Conservation (phyloP, 805 yeast species). For the Phaffomyces opuntiae region DNA sequence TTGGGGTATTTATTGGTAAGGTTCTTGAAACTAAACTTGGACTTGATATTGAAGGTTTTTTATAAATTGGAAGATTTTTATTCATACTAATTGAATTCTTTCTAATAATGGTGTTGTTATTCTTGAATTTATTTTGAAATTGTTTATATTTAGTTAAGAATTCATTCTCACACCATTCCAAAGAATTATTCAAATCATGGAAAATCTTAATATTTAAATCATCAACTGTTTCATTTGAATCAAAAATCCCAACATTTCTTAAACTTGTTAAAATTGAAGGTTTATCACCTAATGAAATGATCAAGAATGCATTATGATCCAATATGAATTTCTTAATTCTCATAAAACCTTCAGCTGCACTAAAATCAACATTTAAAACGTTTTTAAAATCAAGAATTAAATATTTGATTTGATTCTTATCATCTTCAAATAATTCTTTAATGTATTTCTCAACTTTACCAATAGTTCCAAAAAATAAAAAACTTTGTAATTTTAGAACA, state of each 20-base stretch:
- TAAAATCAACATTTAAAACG: slow-evolving; percentile 77
- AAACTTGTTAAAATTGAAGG: slow-evolving; percentile 65
- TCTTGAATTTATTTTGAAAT: slow-evolving; percentile 18
- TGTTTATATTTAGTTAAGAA: slow-evolving; percentile 44
- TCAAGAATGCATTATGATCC: slow-evolving; percentile 61
- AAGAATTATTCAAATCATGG: slow-evolving; percentile 73
- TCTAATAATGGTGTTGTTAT: background rate
- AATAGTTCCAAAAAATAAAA: slow-evolving; percentile 90
- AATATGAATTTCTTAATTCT: slow-evolving; percentile 73
- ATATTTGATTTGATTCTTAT: slow-evolving; percentile 61
- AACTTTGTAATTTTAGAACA: slow-evolving; percentile 79
- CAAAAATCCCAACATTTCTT: slow-evolving; percentile 72
- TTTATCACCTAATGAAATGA: slow-evolving; percentile 71
- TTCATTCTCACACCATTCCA: slow-evolving; percentile 96
- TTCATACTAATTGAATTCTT: background rate
- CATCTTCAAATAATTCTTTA: slow-evolving; percentile 52
- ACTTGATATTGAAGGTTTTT: background rate
- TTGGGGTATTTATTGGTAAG: slow-evolving; percentile 29
- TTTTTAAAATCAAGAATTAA: slow-evolving; percentile 79
- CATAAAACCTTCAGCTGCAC: slow-evolving; percentile 94
- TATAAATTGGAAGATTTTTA: slow-evolving; percentile 1
- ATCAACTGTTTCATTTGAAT: slow-evolving; percentile 30
- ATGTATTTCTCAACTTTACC: slow-evolving; percentile 82
- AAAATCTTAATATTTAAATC: slow-evolving; percentile 49
- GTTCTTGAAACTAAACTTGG: background rate